Evolutionary conservation across 2,329 filamentous ascomycete species (phyloP), one percentile per base, ranked within the genome.

Genomic region (Aspergillus glaucus): DNA sequence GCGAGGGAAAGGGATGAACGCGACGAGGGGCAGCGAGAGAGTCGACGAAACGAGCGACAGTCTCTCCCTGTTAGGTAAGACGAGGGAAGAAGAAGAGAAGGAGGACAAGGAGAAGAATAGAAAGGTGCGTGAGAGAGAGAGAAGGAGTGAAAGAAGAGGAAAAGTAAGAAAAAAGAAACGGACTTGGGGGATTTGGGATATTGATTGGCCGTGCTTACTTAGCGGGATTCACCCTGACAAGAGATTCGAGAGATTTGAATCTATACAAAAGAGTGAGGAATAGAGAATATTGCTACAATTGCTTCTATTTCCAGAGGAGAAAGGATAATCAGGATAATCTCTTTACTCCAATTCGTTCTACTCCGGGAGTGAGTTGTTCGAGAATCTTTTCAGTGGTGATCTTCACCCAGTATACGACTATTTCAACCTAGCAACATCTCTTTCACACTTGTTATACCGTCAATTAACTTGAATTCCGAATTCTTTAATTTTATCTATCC

Each of bases 91-190:
- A 34, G 32, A 37, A 32, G 32, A 50, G 48, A 39, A 26, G 7
- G 42, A 28, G 34, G 36, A 43, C 40, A 43, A 51, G 24, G 45
- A 52, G 32, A 32, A 43, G 43, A 28, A 54, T 19, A 40, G 10
- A 40, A 19, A 8, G 6, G 34, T 12, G 26, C 4, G 10, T 12
- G 40, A 43, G 46, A 43, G 50, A 43, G 50, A 28, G 46, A 53
- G 32, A 32, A 42, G 43, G 34, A 52, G 26, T 19, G 19, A 22
- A 40, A 19, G 37, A 19, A 15, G n/a, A 37, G 12, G 12, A 34
- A 34, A 15, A 37, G 17, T 37, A 37, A 37, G n/a, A n/a, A 17
- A 37, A 30, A 17, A 30, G 34, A 17, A 15, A 19, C 34, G 9
- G 34, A 37, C n/a, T 19, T 7, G 34, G 6, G 34, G 34, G 17